phyloP scores from a whole-genome alignment of 768 basidiomycete genomes.

The Tylopilus felleus region DNA sequence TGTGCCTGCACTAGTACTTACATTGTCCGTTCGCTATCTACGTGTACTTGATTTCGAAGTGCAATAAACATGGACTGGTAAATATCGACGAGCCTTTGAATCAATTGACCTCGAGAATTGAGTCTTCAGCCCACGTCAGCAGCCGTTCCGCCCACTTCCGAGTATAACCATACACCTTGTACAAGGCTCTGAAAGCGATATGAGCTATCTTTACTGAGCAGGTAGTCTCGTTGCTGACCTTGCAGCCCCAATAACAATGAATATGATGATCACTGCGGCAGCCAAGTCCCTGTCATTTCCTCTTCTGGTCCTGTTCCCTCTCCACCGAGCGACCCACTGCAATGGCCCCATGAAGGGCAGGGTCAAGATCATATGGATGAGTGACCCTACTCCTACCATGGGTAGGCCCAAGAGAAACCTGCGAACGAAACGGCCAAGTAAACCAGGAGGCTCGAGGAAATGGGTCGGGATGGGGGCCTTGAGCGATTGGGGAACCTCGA shows the following conservation, averaged over 20 bases:
- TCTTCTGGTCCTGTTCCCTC: conserved; percentile 51
- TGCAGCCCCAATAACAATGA: conserved; percentile 59
- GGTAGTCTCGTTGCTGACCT: conserved; percentile 42
- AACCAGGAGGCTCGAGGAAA: conserved; percentile 37
- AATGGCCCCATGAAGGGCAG: conserved; percentile 63
- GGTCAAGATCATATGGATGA: conserved; percentile 69
- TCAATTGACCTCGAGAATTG: conserved; percentile 72
- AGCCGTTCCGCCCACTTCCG: conserved; percentile 55
- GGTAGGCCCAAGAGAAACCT: conserved; percentile 79
- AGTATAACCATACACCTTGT: conserved; percentile 66
- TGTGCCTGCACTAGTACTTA: not conserved
- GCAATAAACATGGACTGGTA: conserved; percentile 9
- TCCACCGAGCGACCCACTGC: conserved; percentile 66
- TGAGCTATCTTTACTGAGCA: conserved; percentile 7
- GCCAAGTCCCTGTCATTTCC: conserved; percentile 59
- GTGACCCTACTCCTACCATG: conserved; percentile 70
- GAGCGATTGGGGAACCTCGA: conserved; percentile 15
- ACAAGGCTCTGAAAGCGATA: conserved; percentile 51
- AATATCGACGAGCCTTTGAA: no score
- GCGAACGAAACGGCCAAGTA: conserved; percentile 55
- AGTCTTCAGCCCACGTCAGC: conserved; percentile 71
- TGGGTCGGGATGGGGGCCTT: conserved; percentile 15
- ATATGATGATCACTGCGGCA: conserved; percentile 58
- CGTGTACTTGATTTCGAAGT: conserved; percentile 12
- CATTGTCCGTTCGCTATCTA: conserved; percentile 10